A percentile compares a stretch with the other conserved stretches of the same genome.
Conservation (phyloP, 2,329 filamentous ascomycete genomes). For the Cordyceps fumosorosea region DNA sequence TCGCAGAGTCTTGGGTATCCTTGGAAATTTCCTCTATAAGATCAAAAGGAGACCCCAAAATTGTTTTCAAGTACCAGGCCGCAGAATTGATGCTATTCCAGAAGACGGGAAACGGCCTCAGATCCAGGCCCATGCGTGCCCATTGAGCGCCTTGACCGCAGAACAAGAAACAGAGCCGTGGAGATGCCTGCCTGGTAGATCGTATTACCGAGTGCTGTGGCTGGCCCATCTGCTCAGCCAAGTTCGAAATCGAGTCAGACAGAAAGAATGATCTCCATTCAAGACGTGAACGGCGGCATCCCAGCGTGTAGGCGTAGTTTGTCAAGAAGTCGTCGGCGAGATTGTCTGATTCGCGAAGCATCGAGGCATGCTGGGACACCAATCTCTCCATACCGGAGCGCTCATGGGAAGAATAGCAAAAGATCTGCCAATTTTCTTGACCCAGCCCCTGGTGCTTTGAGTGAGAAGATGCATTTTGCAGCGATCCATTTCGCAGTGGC, state of each 20-base stretch:
- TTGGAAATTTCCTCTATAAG: conserved; percentile 31
- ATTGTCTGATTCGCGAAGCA: conserved; percentile 20
- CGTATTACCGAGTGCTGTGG: conserved; percentile 19
- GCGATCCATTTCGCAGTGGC: conserved; percentile 7
- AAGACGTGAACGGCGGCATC: conserved; percentile 36
- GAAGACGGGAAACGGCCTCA: conserved; percentile 37
- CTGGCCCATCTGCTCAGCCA: conserved; percentile 24
- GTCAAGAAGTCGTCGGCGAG: conserved; percentile 21
- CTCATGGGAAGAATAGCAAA: conserved; percentile 39
- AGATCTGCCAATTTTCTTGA: conserved; percentile 27
- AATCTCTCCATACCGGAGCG: conserved; percentile 32
- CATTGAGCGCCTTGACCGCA: conserved; percentile 39
- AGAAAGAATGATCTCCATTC: conserved; percentile 36
- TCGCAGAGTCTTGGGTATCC: conserved; percentile 18
- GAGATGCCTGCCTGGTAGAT: conserved; percentile 20
- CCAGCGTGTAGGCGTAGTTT: conserved; percentile 41
- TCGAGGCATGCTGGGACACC: conserved; percentile 28
- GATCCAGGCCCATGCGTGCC: conserved; percentile 35
- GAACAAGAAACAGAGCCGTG: conserved; percentile 35
- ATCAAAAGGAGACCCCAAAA: conserved; percentile 27
- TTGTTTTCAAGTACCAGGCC: conserved; percentile 23
- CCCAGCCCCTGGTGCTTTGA: not conserved
- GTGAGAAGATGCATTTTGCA: conserved; percentile 2
- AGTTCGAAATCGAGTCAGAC: conserved; percentile 27
- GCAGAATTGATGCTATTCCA: conserved; percentile 31